Percentiles rank a stretch among this genome's conserved stretches.
phyloP scores from a whole-genome alignment of 1,284 basidiomycete species.

The Sanghuangporus sanghuang region DNA sequence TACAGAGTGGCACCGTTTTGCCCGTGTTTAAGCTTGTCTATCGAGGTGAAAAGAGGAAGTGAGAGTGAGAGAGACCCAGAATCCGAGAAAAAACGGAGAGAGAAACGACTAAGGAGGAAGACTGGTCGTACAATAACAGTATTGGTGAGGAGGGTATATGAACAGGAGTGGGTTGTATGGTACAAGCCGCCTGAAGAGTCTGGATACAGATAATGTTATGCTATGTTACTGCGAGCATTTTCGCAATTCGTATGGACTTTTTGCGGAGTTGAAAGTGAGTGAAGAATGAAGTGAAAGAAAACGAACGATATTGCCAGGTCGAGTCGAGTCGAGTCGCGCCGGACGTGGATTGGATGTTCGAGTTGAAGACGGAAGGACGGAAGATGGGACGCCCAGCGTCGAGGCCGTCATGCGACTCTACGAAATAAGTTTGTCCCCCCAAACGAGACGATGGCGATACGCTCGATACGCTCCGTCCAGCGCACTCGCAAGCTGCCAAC shows the following conservation, averaged over 20 bases:
- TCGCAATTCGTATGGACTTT: not conserved
- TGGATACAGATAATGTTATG: not conserved
- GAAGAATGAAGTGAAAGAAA: not conserved
- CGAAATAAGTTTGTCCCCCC: slow-evolving; percentile 71
- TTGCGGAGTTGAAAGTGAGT: not conserved
- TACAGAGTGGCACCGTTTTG: too few species aligned
- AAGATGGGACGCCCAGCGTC: too few species aligned
- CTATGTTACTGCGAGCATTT: not conserved
- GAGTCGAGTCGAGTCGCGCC: too few species aligned
- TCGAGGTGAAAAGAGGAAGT: too few species aligned
- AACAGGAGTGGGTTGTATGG: not conserved
- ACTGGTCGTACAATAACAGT: too few species aligned
- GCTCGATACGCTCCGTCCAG: slow-evolving; percentile 61
- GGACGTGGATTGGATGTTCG: too few species aligned
- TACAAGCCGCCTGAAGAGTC: not conserved
- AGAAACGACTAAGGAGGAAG: too few species aligned
- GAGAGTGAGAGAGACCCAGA: too few species aligned
- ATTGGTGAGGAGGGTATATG: too few species aligned
- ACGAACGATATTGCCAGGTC: not conserved
- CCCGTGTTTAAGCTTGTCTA: too few species aligned
- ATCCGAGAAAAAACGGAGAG: too few species aligned
- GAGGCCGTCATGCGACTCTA: slow-evolving; percentile 23
- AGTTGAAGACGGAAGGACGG: not conserved
- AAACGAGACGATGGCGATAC: slow-evolving; percentile 64
- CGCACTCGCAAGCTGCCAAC: slow-evolving; percentile 56